These are phyloP conservation scores for Porcisia deanei DNA, from an alignment of 208 protist genomes.

Conservation along the genomic window DNA sequence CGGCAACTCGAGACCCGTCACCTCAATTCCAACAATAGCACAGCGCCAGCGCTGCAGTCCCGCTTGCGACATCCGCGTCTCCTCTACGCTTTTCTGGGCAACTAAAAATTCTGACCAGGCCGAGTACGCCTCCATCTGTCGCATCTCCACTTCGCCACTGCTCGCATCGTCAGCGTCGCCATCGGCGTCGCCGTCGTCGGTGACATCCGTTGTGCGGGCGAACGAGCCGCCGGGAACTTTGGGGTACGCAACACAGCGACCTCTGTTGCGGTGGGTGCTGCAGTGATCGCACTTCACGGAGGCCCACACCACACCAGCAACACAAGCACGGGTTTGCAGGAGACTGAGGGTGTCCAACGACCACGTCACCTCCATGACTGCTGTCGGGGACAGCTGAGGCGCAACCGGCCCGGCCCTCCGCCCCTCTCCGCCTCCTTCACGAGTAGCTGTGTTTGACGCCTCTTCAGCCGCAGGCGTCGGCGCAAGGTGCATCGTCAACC, in stretches of 20 bases:
- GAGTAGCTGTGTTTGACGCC: no score
- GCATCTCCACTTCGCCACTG: neutral
- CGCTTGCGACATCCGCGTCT: constrained; percentile 5
- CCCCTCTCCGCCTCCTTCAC: neutral
- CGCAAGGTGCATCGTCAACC: constrained; percentile 5
- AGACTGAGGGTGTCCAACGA: constrained; percentile 16
- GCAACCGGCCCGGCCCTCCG: neutral
- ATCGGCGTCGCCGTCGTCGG: constrained; percentile 5
- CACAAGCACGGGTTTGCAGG: constrained; percentile 8
- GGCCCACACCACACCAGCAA: neutral
- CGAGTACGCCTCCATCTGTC: constrained; percentile 21
- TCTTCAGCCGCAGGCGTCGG: neutral
- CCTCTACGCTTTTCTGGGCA: neutral
- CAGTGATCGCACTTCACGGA: neutral
- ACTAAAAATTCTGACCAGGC: constrained; percentile 27
- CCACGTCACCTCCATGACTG: constrained; percentile 21
- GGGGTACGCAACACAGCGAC: neutral
- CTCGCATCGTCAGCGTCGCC: constrained; percentile 2
- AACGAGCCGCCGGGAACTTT: neutral
- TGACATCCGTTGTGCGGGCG: neutral
- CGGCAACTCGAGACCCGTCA: constrained; percentile 20
- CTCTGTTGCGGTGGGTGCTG: neutral
- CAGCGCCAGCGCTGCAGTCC: constrained; percentile 28
- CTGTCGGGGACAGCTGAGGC: neutral
- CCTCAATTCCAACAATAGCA: constrained; percentile 18